A percentile compares a stretch with the other conserved stretches of the same genome.
phyloP scores from a whole-genome alignment of 148 eudicot genomes.

The Rhododendron henanense region DNA sequence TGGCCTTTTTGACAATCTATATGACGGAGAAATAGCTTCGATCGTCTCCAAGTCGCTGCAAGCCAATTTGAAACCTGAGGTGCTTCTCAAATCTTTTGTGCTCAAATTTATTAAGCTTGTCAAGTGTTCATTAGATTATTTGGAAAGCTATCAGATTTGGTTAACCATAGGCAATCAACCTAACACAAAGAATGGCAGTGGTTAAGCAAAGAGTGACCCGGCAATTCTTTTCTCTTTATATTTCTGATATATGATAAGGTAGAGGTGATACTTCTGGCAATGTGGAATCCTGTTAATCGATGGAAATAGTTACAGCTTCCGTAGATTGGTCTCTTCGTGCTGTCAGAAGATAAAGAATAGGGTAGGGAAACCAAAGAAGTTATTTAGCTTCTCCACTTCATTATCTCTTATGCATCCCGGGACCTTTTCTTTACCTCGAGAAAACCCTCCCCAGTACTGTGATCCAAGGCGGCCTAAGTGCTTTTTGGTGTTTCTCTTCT shows the following conservation, averaged over 20 bases:
- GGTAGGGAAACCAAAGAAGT: not conserved
- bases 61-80: constrained; percentile 51
- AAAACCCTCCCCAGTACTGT: not conserved
- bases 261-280: not conserved
- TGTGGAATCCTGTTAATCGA: not conserved
- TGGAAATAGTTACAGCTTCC: not conserved
- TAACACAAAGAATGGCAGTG: not conserved
- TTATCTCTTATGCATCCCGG: not conserved
- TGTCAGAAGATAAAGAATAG: not conserved
- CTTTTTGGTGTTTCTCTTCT: not conserved
- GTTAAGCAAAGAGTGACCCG: not conserved
- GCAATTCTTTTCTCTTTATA: not conserved
- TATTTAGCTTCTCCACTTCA: not conserved
- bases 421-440: not conserved
- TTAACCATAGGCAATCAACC: not conserved
- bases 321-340: not conserved
- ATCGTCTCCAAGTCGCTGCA: constrained; percentile 43
- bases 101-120: not conserved
- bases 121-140: not conserved
- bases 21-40: constrained; percentile 63
- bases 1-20: constrained; percentile 86
- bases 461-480: not conserved
- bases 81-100: constrained; percentile 17
- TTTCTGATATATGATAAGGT: not conserved
- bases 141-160: not conserved